Evolutionary conservation across 2,329 filamentous ascomycete species (phyloP).

Genomic region (Aureobasidium sp.): DNA sequence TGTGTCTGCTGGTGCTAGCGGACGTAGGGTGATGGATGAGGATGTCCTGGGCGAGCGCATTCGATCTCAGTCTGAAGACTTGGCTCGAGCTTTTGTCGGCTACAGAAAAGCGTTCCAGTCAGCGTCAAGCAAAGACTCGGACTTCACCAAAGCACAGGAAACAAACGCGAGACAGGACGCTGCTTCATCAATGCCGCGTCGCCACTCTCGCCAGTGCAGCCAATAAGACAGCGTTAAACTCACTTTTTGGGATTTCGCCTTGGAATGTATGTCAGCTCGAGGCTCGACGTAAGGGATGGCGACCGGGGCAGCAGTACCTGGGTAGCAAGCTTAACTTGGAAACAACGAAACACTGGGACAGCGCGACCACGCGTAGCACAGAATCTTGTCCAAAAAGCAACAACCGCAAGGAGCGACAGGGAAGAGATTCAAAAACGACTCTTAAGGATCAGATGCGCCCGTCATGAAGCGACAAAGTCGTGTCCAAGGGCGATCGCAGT

Average conservation of each 20-base stretch:
- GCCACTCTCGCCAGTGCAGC: not conserved
- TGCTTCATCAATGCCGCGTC: not conserved
- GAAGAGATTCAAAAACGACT: not conserved
- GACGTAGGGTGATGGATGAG: slow-evolving; percentile 3
- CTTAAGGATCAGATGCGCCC: slow-evolving; percentile 8
- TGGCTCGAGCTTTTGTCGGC: slow-evolving; percentile 3
- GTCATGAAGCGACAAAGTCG: slow-evolving; percentile 5
- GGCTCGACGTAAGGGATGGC: slow-evolving; percentile 1
- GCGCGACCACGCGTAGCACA: slow-evolving; percentile 1
- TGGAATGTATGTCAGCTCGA: slow-evolving; percentile 9
- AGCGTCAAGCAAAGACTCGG: not conserved
- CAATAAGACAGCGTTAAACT: slow-evolving; percentile 9
- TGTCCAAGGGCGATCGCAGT: slow-evolving; percentile 1
- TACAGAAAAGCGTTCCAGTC: not conserved
- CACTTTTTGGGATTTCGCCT: slow-evolving; percentile 1
- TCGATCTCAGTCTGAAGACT: not conserved
- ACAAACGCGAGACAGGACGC: not conserved
- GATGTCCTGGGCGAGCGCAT: not conserved
- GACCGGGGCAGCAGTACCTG: not conserved
- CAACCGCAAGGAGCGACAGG: not conserved
- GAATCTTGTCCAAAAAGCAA: not conserved
- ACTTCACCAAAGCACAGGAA: not conserved
- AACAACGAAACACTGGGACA: not conserved
- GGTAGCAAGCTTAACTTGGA: not conserved
- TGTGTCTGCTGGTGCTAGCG: not conserved